Conservation (phyloP, 2,329 filamentous ascomycete genomes). For the Aspergillus ustus region DNA sequence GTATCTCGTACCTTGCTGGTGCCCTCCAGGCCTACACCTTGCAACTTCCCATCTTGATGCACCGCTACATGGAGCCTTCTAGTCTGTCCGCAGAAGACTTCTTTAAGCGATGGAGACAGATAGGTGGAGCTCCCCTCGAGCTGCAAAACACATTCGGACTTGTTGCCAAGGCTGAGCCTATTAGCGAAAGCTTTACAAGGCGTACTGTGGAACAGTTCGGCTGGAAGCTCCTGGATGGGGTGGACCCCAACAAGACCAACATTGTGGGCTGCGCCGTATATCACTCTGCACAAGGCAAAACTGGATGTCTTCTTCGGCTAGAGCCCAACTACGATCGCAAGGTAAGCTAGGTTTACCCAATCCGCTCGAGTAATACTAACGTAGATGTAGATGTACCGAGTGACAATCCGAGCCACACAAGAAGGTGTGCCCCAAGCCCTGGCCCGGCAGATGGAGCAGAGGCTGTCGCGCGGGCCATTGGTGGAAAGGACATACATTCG, state of each 20-base stretch:
- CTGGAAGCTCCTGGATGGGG: slow-evolving; percentile 82
- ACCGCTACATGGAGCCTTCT: slow-evolving; percentile 97
- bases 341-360: slow-evolving; percentile 60
- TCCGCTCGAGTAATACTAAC: not conserved
- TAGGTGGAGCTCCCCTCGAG: slow-evolving; percentile 85
- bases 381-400: slow-evolving; percentile 80
- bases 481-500: slow-evolving; percentile 13
- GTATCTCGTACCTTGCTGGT: slow-evolving; percentile 92
- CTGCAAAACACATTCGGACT: slow-evolving; percentile 84
- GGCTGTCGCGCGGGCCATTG: slow-evolving; percentile 62
- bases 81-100: slow-evolving; percentile 89
- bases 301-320: slow-evolving; percentile 87
- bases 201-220: slow-evolving; percentile 80
- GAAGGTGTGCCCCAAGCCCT: slow-evolving; percentile 81
- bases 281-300: slow-evolving; percentile 79
- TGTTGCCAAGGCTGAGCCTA: slow-evolving; percentile 62
- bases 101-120: slow-evolving; percentile 99
- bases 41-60: slow-evolving; percentile 82
- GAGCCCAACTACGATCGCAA: slow-evolving; percentile 92
- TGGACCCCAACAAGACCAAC: slow-evolving; percentile 93
- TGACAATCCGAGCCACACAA: slow-evolving; percentile 93
- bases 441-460: slow-evolving; percentile 84
- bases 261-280: slow-evolving; percentile 88
- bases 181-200: slow-evolving; percentile 73
- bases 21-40: slow-evolving; percentile 90